Base-by-base conservation (phyloP, 1,139 yeast species). In the Blastobotrys arbuscula region DNA sequence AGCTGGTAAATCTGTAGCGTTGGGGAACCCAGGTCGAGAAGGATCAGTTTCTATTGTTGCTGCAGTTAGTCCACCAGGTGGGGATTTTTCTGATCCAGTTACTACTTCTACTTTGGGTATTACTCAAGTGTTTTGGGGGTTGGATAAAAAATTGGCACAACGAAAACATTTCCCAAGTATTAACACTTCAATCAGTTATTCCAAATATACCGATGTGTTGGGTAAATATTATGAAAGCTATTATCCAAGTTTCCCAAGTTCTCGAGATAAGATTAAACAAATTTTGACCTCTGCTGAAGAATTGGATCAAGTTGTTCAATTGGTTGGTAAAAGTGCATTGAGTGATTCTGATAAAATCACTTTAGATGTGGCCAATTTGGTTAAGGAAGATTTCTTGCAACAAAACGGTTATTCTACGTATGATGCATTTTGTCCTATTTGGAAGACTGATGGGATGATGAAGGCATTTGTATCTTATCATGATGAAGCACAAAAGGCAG, bases 1-100 rank as follows among this genome's bases (percentile, higher is more conserved):
- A 78, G 98, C 99, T 42, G 99, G 99, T 75, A 89, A 86, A 70
- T 95, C 96, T 42, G 77, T 84, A 63, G 94, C 96, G 5, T 77
- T 92, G 56, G 99, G 99, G 66, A 87, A 95, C 56, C 98, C 99
- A 56, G 85, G 87, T 61, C 88, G 99, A 76, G 67, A 79, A 59
- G 99, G 98, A 54, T 90, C 97, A 35, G 98, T 92, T 57, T 92
- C 98, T 24, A 92, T 92, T 70, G 99, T 92, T 64, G 99, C 98
- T 53, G 99, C 99, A 60, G 99, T 92, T 44, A 90, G 97, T 8
- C 99, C 99, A 60, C 97, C 98, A 52, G 99, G 98, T 81, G 99
- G 99, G 83, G 99, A 92, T 77, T 90, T 92, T 82, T 92, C 98
- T 19, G 99, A 92, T 74, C 99, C 99, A 41, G 99, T 92, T 60